A percentile compares a stretch with the other conserved stretches of the same genome.
Evolutionary conservation across 805 yeast genomes (phyloP).

Genomic region (Candida ficus): DNA sequence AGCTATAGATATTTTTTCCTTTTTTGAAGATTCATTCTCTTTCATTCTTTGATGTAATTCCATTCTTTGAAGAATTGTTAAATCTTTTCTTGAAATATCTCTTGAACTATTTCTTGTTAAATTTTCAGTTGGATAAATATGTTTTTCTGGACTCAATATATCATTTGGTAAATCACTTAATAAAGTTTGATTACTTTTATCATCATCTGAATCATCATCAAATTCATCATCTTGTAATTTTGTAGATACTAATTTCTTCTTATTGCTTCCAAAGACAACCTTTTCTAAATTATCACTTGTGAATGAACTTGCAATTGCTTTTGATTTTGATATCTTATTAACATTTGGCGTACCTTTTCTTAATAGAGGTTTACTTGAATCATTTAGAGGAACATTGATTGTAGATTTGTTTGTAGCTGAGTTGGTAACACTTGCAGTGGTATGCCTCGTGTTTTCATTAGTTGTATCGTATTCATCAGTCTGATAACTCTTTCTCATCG

Average conservation of each 20-base stretch:
- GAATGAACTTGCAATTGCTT: constrained; percentile 8
- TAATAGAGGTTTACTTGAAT: constrained; percentile 17
- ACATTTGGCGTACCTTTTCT: constrained; percentile 22
- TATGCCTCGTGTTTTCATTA: constrained; percentile 6
- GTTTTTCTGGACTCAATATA: constrained; percentile 24
- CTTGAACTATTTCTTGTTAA: too few relatives aligned
- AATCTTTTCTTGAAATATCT: too few relatives aligned
- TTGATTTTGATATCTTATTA: background rate
- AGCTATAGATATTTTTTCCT: background rate
- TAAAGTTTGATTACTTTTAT: constrained; percentile 14
- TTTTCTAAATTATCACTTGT: constrained; percentile 4
- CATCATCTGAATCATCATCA: constrained; percentile 7
- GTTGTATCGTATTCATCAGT: constrained; percentile 14
- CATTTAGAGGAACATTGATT: constrained; percentile 17
- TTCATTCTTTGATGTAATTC: constrained; percentile 5
- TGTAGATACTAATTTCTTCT: background rate
- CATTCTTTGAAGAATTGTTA: constrained; percentile 4
- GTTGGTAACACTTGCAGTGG: background rate
- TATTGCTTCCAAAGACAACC: constrained; percentile 5
- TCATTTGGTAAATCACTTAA: constrained; percentile 21
- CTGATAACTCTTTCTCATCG: constrained; percentile 11
- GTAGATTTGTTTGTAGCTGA: constrained; percentile 2
- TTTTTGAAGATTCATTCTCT: background rate
- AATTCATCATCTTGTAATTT: constrained; percentile 2
- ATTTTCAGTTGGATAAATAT: constrained; percentile 17